A percentile compares a stretch with the other conserved stretches of the same genome.
Conservation (phyloP, 257 asterid species). For the Solanum phureja region DNA sequence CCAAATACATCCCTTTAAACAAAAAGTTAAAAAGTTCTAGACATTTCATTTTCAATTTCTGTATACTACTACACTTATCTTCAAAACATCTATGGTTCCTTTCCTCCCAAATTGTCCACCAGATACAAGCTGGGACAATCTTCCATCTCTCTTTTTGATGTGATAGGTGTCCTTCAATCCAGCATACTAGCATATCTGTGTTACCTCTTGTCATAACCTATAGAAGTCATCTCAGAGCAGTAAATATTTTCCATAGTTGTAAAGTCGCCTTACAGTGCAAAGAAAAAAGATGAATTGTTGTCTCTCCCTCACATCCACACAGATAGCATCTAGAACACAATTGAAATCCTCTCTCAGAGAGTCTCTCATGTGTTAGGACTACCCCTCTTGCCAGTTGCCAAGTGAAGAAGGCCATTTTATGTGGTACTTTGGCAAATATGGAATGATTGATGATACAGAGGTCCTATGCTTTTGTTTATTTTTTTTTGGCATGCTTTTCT, state of each 20-base stretch:
- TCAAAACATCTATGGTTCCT: not conserved
- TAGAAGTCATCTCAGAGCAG: not conserved
- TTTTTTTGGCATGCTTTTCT: not conserved
- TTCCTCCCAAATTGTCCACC: no score
- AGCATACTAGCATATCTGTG: not conserved
- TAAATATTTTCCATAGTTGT: not conserved
- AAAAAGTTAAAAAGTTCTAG: not conserved
- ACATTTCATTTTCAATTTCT: not conserved
- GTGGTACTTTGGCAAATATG: not conserved
- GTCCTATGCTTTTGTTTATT: not conserved
- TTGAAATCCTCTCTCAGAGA: not conserved
- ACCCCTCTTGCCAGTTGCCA: not conserved
- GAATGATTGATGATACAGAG: not conserved
- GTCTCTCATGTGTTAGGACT: not conserved
- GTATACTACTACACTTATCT: not conserved
- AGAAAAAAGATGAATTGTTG: not conserved
- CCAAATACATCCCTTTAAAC: not conserved
- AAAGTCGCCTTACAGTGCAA: not conserved
- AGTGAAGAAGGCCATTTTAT: not conserved
- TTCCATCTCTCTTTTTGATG: not conserved
- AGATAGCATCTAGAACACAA: not conserved
- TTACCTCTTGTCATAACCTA: not conserved
- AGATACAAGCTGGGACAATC: not conserved
- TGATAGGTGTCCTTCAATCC: not conserved
- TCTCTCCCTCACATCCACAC: not conserved